These are phyloP conservation scores for Fusarium subglutinans DNA, from an alignment of 2,329 filamentous ascomycete genomes.

Conservation along the genomic window DNA sequence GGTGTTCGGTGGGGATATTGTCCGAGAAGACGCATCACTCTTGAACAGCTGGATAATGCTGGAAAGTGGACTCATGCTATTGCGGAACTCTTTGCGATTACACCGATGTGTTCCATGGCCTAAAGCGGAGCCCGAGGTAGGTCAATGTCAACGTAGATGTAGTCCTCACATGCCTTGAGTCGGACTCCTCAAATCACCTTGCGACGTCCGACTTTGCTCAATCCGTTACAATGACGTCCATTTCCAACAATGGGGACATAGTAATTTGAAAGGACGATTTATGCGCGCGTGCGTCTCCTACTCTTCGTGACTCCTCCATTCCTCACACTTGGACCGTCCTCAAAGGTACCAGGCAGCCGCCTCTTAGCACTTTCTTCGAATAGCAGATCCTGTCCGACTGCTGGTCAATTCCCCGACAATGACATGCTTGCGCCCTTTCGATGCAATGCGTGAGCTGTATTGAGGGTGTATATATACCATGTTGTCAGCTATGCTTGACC, in stretches of 20 bases:
- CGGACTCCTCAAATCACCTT: neutral
- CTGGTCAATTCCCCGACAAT: neutral
- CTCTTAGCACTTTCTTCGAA: no score
- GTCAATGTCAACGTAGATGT: neutral
- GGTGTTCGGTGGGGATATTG: neutral
- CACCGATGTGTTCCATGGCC: neutral
- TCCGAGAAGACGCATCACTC: neutral
- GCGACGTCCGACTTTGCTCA: neutral
- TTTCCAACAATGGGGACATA: neutral
- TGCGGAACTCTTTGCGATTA: accelerated
- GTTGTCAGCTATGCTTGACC: accelerated
- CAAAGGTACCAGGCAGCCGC: neutral
- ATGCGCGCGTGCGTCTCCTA: neutral
- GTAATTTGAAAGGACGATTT: neutral
- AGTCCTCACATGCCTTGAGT: neutral
- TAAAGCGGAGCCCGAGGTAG: neutral
- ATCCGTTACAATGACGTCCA: neutral
- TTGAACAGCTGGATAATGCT: neutral
- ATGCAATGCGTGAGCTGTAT: accelerated
- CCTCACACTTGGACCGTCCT: neutral
- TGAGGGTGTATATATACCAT: no score
- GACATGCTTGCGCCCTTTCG: no score
- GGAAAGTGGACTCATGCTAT: accelerated
- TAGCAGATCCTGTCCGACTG: no score
- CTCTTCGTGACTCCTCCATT: neutral